These are phyloP conservation scores for Starmerella geochares DNA, from an alignment of 805 yeast species.

Conservation along the genomic window DNA sequence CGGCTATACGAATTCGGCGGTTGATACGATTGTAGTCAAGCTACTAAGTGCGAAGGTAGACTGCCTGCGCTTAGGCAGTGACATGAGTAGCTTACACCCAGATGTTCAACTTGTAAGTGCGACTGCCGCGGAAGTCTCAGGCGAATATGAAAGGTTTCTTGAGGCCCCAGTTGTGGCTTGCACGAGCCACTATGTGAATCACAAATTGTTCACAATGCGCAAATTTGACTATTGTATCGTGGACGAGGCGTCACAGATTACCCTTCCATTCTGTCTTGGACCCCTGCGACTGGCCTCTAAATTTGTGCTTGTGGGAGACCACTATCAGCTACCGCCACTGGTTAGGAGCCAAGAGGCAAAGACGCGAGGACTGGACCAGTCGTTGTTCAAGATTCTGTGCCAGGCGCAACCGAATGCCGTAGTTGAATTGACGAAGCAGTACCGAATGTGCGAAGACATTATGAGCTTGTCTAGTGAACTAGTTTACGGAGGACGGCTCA, in stretches of 20 bases:
- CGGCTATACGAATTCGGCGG: conserved; percentile 91
- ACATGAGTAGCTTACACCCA: conserved; percentile 41
- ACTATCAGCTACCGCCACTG: conserved; percentile 83
- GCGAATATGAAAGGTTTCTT: conserved; percentile 25
- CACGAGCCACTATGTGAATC: conserved; percentile 71
- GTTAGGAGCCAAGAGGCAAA: conserved; percentile 61
- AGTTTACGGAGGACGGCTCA: conserved; percentile 63
- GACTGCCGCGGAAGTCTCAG: conserved; percentile 1
- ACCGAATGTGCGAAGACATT: conserved; percentile 85
- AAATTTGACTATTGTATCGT: conserved; percentile 85
- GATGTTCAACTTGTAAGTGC: conserved; percentile 40
- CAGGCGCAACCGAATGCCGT: conserved; percentile 64
- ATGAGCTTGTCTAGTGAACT: conserved; percentile 72
- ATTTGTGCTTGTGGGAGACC: conserved; percentile 94
- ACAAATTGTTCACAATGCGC: conserved; percentile 46
- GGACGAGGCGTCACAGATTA: conserved; percentile 94
- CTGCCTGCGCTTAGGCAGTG: conserved; percentile 59
- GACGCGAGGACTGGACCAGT: conserved; percentile 53
- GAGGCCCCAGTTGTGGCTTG: conserved; percentile 71
- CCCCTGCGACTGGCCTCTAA: conserved; percentile 68
- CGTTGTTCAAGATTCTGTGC: conserved; percentile 66
- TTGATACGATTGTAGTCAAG: conserved; percentile 79
- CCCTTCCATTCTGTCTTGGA: conserved; percentile 83
- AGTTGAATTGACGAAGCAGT: conserved; percentile 70
- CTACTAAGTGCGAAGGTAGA: conserved; percentile 40